Base-by-base conservation (phyloP, 2,329 filamentous ascomycete species). In the Metarhizium brunneum region DNA sequence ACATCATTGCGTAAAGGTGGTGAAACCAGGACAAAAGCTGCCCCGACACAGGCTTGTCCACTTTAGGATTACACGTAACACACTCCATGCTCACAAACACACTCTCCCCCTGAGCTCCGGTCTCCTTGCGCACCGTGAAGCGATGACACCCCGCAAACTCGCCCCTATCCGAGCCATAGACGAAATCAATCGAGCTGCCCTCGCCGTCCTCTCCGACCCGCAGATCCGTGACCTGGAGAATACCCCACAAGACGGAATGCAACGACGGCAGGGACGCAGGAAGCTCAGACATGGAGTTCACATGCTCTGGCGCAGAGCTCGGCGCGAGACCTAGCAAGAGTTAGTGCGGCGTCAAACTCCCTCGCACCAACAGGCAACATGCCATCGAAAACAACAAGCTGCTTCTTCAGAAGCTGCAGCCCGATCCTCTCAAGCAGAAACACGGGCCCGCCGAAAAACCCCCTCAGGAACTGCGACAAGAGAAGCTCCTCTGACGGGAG, bases 361-460 rank as follows among this genome's bases (percentile, higher is more conserved):
- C 25, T 25, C 25, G 25, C 3, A 25, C 25, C 25, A 25, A 25
- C 3, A 4, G 6, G 13, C 20, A 25, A 25, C 43, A 14, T 13
- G 8, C 43, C 40, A 6, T n/a, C 16, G 16, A 43, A 6, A 14
- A 43, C 14, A 18, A 25, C 25, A 43, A 51, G n/a, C 7, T 32
- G 45, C 32, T 58, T 32, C 0, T 57, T 55, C 8, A 61, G n/a
- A 1, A 50, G 56, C 45, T 59, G 57, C 1, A 67, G 55, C 0
- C 54, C 49, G 4, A 57, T 38, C 8, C 63, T 58, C 51, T 70
- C 68, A 0, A 62, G 64, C 0, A 57, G 59, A 43, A 70, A 60
- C 0, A 70, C 67, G 0, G 59, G 50, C 0, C 68, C 68, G 4
- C 65, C 66, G 50, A 69, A 69, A 32, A 66, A 70, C 0, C 62